Conservation (phyloP, 257 asterid species). For the Forsythia suspensa region DNA sequence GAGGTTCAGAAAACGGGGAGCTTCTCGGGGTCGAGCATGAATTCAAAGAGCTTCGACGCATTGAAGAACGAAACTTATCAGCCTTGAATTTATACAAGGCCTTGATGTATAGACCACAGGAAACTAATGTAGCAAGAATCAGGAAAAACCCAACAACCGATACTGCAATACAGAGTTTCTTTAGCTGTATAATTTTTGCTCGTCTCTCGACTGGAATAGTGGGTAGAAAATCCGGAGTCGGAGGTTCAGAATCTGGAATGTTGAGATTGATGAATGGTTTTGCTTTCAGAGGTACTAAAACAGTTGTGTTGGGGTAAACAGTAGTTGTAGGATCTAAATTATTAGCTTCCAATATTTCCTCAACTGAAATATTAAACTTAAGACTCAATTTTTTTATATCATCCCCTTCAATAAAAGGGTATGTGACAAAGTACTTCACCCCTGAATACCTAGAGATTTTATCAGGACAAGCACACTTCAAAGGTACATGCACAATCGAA, state of each 20-base stretch:
- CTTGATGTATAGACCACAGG: slow-evolving; percentile 43
- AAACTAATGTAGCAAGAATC: slow-evolving; percentile 31
- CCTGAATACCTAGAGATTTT: neutral
- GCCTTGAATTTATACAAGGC: slow-evolving; percentile 40
- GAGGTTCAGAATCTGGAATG: slow-evolving; percentile 42
- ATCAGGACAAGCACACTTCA: slow-evolving; percentile 75
- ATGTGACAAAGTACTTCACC: slow-evolving; percentile 52
- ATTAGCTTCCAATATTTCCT: slow-evolving; percentile 51
- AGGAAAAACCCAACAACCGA: slow-evolving; percentile 44
- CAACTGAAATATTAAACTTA: slow-evolving; percentile 50
- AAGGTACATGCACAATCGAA: slow-evolving; percentile 39
- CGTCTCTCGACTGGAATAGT: slow-evolving; percentile 28
- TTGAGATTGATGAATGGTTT: slow-evolving; percentile 49
- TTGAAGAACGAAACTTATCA: slow-evolving; percentile 13
- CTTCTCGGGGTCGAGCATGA: slow-evolving; percentile 56
- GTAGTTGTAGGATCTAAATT: slow-evolving; percentile 42
- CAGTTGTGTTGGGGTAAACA: slow-evolving; percentile 57
- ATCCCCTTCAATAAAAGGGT: slow-evolving; percentile 54
- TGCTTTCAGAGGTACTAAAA: slow-evolving; percentile 55
- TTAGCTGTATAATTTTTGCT: slow-evolving; percentile 15
- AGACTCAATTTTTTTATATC: slow-evolving; percentile 29
- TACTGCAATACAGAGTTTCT: slow-evolving; percentile 42
- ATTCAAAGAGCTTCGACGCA: slow-evolving; percentile 32
- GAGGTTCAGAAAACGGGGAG: slow-evolving; percentile 42
- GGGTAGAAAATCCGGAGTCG: slow-evolving; percentile 59